Conservation (phyloP, 257 asterid species). For the Parsonsia alboflavescens region DNA sequence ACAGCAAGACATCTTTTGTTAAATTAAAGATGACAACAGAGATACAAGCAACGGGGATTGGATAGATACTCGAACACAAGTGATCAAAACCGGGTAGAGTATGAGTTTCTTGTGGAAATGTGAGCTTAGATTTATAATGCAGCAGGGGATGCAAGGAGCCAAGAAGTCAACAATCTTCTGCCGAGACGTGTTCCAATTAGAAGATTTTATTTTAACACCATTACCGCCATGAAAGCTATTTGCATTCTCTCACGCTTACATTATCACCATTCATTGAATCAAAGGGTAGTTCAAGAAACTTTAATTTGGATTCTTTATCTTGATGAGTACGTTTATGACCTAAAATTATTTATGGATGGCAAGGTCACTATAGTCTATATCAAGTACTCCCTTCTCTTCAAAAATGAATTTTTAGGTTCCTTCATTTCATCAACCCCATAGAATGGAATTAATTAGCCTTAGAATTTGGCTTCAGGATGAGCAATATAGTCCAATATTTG, state of each 20-base stretch:
- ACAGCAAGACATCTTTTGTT: constrained; percentile 57
- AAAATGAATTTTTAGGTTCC: not conserved
- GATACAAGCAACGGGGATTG: too few relatives aligned
- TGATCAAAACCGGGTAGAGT: not conserved
- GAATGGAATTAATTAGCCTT: not conserved
- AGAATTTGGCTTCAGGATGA: too few relatives aligned
- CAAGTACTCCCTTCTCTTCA: too few relatives aligned
- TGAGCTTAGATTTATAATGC: constrained; percentile 12
- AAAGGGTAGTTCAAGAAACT: not conserved
- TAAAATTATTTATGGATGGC: not conserved
- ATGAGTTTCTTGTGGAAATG: not conserved
- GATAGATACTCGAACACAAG: not conserved
- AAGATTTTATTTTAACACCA: not conserved
- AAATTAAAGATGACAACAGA: not conserved
- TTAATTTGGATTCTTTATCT: not conserved
- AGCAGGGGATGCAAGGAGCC: not conserved
- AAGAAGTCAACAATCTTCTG: not conserved
- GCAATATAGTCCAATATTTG: too few relatives aligned
- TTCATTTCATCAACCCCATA: not conserved
- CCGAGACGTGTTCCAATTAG: constrained; percentile 14
- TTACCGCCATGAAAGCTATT: not conserved
- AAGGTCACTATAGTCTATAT: not conserved
- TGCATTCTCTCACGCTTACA: not conserved
- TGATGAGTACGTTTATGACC: not conserved
- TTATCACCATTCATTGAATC: not conserved